Base-by-base conservation (phyloP, 345 rosid genomes). In the Anacardium occidentale region DNA sequence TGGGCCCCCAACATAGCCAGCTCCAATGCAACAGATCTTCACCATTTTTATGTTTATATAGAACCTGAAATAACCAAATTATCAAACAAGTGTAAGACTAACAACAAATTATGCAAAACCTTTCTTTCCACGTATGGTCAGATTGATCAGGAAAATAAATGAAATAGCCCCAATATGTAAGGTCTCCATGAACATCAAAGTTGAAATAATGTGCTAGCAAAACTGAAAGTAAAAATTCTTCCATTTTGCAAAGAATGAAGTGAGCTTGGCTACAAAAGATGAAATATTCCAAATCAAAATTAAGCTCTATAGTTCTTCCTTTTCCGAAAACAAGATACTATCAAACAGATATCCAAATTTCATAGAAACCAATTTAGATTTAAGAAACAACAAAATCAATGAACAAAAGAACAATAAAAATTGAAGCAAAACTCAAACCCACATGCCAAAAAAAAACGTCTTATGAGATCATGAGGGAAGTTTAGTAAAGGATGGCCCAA, bases 1-100 rank as follows among this genome's bases (percentile, higher is more conserved):
- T 11, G 91, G 93, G 53, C 93, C 91, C 10, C 91, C 91, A 13
- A 89, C 91, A 72, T 86, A 89, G 2, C 93, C 93, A 25, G 93
- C 93, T 72, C 93, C 89, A 32, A 89, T 87, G 80, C 93, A 88
- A 59, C 92, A 86, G 67, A 88, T 86, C 86, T 88, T 88, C 86
- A 88, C 92, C 90, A 86, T 85, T 74, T 83, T 25, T 54, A 32
- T 13, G 10, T 34, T 53, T 70, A 1, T 68, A 26, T 21, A 62
- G 54, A 72, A 50, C 72, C 75, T 62, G 69, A 67, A 64, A 68
- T 14, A 40, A 20, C 14, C 48, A 53, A 52, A 66, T 11, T 25
- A 5, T 50, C 2, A 5, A 17, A 50, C 57, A 11, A 66, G 11
- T n/a, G 20, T 20, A 20, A 42, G 67, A 42, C 22, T 63, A 18